These are phyloP conservation scores for Trichosporon ovoides DNA, from an alignment of 1,284 basidiomycete genomes.

Conservation along the genomic window DNA sequence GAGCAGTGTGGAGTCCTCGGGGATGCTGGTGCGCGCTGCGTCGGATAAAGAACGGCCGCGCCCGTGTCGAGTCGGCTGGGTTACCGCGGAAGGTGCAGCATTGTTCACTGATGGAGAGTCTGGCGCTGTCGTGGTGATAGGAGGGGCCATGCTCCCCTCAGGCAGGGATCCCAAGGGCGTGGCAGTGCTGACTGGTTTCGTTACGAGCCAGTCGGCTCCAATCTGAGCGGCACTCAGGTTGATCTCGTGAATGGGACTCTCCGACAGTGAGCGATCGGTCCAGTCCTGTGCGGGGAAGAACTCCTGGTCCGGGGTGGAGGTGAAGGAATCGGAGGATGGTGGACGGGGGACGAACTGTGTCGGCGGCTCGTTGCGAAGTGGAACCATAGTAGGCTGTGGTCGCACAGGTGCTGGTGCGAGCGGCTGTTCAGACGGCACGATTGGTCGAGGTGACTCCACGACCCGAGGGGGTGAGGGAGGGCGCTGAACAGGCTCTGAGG, in stretches of 20 bases:
- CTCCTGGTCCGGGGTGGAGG: constrained; percentile 13
- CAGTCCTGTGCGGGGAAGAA: constrained; percentile 14
- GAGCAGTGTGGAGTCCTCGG: constrained; percentile 8
- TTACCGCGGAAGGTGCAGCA: too few relatives aligned
- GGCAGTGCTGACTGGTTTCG: constrained; percentile 6
- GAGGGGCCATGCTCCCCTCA: constrained; percentile 5
- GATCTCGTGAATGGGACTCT: constrained; percentile 27
- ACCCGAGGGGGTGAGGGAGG: too few relatives aligned
- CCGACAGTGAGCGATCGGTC: constrained; percentile 5
- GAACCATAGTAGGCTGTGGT: neutral
- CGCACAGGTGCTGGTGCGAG: neutral
- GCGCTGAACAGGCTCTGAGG: too few relatives aligned
- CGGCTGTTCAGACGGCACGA: too few relatives aligned
- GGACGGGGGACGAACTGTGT: constrained; percentile 3
- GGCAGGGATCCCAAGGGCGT: constrained; percentile 8
- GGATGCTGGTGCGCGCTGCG: constrained; percentile 6
- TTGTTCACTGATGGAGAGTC: neutral
- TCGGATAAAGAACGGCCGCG: constrained; percentile 19
- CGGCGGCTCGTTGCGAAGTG: neutral
- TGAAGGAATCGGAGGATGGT: constrained; percentile 10
- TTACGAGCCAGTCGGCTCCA: constrained; percentile 17
- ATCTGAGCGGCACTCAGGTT: constrained; percentile 21
- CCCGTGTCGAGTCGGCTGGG: constrained; percentile 12
- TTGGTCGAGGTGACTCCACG: too few relatives aligned
- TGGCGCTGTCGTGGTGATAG: constrained; percentile 6